These are phyloP conservation scores for Physcomitrium patens DNA, from an alignment of 225 moss, liverwort and hornwort species.

Conservation along the genomic window DNA sequence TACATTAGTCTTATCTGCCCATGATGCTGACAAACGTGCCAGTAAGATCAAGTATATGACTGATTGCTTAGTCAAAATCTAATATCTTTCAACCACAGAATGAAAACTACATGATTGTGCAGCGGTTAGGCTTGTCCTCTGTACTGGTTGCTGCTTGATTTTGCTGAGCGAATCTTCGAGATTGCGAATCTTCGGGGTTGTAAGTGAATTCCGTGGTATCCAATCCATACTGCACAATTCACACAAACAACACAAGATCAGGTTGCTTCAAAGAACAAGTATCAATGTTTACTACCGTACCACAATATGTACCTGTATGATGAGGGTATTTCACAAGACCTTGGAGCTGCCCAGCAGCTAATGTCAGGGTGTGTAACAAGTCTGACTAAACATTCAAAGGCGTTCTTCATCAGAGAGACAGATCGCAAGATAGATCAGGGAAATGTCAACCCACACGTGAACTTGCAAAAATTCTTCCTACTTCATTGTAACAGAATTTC, in stretches of 20 bases:
- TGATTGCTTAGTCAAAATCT: constrained; percentile 21
- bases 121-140: constrained; percentile 78
- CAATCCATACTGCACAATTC: constrained; percentile 81
- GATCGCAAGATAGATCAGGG: constrained; percentile 26
- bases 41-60: constrained; percentile 16
- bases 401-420: constrained; percentile 36
- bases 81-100: constrained; percentile 17
- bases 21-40: constrained; percentile 21
- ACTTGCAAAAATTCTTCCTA: constrained; percentile 46
- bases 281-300: constrained; percentile 20
- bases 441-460: constrained; percentile 45
- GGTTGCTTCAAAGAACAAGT: constrained; percentile 35
- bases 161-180: constrained; percentile 62
- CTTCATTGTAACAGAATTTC: constrained; percentile 48
- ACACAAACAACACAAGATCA: constrained; percentile 46
- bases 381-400: constrained; percentile 30
- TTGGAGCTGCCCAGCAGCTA: constrained; percentile 14
- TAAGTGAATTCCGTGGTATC: constrained; percentile 89
- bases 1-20: constrained; percentile 15
- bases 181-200: constrained; percentile 66
- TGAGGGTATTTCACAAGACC: neutral
- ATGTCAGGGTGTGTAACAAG: neutral
- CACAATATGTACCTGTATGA: constrained; percentile 5
- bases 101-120: constrained; percentile 73
- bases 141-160: constrained; percentile 47